Conservation (phyloP, 495 filamentous ascomycete species). For the Parathielavia hyrcaniae region DNA sequence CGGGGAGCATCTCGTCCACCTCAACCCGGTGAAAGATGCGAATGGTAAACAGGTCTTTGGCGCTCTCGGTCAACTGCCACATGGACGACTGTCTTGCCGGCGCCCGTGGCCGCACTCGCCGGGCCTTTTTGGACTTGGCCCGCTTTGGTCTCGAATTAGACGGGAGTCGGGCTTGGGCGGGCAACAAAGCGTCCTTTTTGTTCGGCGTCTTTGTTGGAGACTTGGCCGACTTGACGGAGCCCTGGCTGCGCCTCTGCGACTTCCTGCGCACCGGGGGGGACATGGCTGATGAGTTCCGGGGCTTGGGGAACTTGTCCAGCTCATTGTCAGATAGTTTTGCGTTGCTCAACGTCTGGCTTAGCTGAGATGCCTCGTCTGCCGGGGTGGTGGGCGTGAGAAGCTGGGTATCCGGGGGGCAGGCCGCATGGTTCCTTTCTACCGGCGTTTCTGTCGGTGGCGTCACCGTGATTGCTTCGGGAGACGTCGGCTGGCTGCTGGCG, state of each 20-base stretch:
- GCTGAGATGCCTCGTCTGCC: conserved; percentile 41
- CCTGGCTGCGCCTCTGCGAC: conserved; percentile 28
- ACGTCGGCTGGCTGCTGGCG: neutral
- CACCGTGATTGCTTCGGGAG: neutral
- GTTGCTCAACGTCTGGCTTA: conserved; percentile 32
- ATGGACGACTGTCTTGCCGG: conserved; percentile 31
- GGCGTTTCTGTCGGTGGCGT: conserved; percentile 4
- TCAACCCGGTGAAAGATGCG: conserved; percentile 42
- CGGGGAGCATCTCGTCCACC: conserved; percentile 48
- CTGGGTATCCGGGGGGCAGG: conserved; percentile 32
- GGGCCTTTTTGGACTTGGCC: conserved; percentile 39
- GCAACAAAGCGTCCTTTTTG: conserved; percentile 18
- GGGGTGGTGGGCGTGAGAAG: conserved; percentile 43
- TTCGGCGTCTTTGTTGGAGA: conserved; percentile 25
- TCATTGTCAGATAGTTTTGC: conserved; percentile 23
- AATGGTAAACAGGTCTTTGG: conserved; percentile 44
- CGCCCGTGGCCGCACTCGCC: conserved; percentile 26
- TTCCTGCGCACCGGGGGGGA: conserved; percentile 21
- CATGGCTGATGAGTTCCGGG: conserved; percentile 7
- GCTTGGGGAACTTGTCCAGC: conserved; percentile 17
- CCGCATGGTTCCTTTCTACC: neutral
- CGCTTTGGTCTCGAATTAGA: conserved; percentile 33
- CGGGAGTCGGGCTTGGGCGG: conserved; percentile 22
- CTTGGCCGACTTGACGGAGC: conserved; percentile 24
- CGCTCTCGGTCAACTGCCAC: conserved; percentile 46